These are phyloP conservation scores for Dioscorea zingiberensis DNA, from an alignment of 106 monocot genomes.

Conservation along the genomic window DNA sequence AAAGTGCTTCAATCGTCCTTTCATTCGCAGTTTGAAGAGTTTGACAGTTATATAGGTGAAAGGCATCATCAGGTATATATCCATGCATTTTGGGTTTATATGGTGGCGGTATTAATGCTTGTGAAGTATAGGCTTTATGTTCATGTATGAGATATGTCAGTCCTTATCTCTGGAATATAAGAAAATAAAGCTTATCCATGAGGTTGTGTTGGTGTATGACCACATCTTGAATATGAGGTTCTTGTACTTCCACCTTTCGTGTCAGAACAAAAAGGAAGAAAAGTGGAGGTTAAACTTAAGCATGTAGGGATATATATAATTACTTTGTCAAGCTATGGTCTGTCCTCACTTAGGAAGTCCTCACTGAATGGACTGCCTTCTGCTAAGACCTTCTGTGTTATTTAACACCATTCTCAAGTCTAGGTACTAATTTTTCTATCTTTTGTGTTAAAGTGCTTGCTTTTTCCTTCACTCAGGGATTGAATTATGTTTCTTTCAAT, in stretches of 20 bases:
- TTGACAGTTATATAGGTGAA: no score
- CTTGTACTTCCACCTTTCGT: slow-evolving; percentile 24
- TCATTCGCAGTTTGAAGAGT: no score
- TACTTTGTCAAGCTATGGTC: slow-evolving; percentile 7
- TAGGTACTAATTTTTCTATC: slow-evolving; percentile 17
- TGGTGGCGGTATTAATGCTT: no score
- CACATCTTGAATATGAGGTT: slow-evolving; percentile 40
- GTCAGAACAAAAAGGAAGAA: background rate
- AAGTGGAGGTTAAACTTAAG: background rate
- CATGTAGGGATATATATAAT: slow-evolving; percentile 7
- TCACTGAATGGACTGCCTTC: slow-evolving; percentile 43
- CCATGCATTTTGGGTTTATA: no score
- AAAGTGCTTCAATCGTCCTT: no score
- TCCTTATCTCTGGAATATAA: background rate
- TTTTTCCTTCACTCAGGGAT: background rate
- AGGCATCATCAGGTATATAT: no score
- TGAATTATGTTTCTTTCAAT: background rate
- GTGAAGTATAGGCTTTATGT: no score
- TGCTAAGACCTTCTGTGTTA: slow-evolving; percentile 22
- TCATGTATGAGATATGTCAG: no score
- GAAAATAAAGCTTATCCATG: background rate
- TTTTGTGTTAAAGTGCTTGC: background rate
- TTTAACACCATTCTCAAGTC: slow-evolving; percentile 22
- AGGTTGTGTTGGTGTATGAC: slow-evolving; percentile 3
- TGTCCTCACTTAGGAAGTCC: slow-evolving; percentile 2